Base-by-base conservation (phyloP, 352 stramenopile genomes). In the Globisporangium lucens region DNA sequence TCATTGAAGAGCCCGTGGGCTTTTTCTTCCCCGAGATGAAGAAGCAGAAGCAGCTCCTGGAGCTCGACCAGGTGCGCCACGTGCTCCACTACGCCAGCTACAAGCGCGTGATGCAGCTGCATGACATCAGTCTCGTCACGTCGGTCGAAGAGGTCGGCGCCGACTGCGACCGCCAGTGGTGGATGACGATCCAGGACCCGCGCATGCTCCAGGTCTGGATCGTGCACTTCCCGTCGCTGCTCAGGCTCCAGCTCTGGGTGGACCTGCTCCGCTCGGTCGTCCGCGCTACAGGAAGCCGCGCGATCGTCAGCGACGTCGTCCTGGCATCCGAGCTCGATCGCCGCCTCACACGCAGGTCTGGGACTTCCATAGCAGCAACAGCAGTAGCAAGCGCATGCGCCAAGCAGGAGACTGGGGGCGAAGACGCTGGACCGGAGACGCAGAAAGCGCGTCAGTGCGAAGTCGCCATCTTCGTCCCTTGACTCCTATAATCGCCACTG, bases 151-250 rank as follows among this genome's bases (percentile, higher is more conserved):
- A 87, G 33, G 65, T 70, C 4, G 72, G 77, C 29, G 58, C 72
- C 15, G 51, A 63, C 4, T 72, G 78, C 2, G 15, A 27, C 3
- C 67, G 59, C 8, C 79, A 77, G 56, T 88, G 78, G 81, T 91
- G 79, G 82, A 91, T 89, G 82, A 80, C 80, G 17, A 68, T 93
- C 2, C 81, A 90, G 56, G 82, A 93, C 55, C 61, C 81, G 7
- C 70, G 61, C 13, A 71, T 65, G 4, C 57, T 83, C n/a, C 82
- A 91, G 70, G 75, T 87, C 29, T 93, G 82, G 83, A 71, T 89
- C 43, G 47, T 93, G 3, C 69, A 87, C 71, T 93, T 90, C 30
- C 56, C 76, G 20, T 85, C 79, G 0, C 63, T 77, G 1, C 56
- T 71, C 30, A 71, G 72, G 20, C 65, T 91, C 12, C 53, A 72